Evolutionary conservation across 768 basidiomycete genomes (phyloP).

Genomic region (Termitomyces sp.): DNA sequence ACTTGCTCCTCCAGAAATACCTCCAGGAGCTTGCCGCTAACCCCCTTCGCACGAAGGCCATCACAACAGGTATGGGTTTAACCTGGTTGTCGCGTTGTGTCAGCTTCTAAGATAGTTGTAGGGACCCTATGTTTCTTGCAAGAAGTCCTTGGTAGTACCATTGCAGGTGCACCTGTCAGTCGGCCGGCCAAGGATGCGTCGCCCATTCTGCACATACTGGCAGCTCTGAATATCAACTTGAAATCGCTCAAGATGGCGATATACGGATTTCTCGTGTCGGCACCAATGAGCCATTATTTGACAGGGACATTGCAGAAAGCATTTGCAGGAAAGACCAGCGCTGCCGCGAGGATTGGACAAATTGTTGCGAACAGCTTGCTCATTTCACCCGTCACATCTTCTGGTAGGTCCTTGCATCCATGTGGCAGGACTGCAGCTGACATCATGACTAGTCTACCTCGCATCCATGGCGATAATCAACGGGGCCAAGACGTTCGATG

Average conservation of each 20-base stretch:
- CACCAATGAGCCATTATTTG: slow-evolving; percentile 73
- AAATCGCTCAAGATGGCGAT: slow-evolving; percentile 80
- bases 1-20: slow-evolving; percentile 63
- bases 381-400: slow-evolving; percentile 68
- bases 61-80: slow-evolving; percentile 55
- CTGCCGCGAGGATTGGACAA: slow-evolving; percentile 60
- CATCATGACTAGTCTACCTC: slow-evolving; percentile 49
- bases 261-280: slow-evolving; percentile 81
- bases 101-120: slow-evolving; percentile 14
- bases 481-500: slow-evolving; percentile 63
- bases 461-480: slow-evolving; percentile 81
- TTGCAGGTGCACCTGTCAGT: slow-evolving; percentile 54
- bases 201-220: slow-evolving; percentile 43
- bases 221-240: slow-evolving; percentile 51
- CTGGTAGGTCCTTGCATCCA: slow-evolving; percentile 38
- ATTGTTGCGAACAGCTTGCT: slow-evolving; percentile 73
- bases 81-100: not conserved
- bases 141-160: slow-evolving; percentile 73
- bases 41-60: slow-evolving; percentile 76
- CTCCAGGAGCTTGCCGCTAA: slow-evolving; percentile 58
- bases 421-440: not conserved
- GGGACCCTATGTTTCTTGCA: slow-evolving; percentile 62
- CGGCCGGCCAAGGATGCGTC: slow-evolving; percentile 50
- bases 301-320: slow-evolving; percentile 66
- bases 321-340: slow-evolving; percentile 69